A percentile compares a stretch with the other conserved stretches of the same genome.
Evolutionary conservation across 139 green algal species (phyloP).

Genomic region (Asterochloris sp.): DNA sequence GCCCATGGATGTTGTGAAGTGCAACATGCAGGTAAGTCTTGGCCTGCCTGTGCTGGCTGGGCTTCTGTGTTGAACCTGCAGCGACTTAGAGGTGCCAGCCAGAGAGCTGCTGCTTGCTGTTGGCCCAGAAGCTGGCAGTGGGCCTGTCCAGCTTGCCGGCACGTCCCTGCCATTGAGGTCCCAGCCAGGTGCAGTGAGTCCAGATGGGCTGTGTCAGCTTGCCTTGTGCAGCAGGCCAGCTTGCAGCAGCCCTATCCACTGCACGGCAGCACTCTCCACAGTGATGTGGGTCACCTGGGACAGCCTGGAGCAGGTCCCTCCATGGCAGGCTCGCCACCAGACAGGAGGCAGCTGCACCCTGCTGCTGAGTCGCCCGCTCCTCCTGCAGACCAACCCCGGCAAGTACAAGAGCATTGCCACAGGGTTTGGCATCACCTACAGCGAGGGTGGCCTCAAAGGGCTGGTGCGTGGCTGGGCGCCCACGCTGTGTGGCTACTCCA

Average conservation of each 20-base stretch:
- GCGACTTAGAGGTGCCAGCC: no score
- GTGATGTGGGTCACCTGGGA: background rate
- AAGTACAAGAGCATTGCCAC: slow-evolving; percentile 68
- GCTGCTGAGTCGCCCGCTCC: no score
- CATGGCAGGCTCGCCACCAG: background rate
- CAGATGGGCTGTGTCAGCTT: background rate
- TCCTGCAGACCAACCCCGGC: slow-evolving; percentile 46
- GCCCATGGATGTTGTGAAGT: slow-evolving; percentile 93
- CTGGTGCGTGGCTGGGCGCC: slow-evolving; percentile 82
- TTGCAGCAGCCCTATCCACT: no score
- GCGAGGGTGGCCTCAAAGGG: slow-evolving; percentile 58
- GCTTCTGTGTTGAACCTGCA: no score
- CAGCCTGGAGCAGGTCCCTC: background rate
- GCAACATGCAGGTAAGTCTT: slow-evolving; percentile 68
- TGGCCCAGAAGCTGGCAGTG: no score
- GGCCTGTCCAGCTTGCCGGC: no score
- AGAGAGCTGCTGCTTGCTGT: no score
- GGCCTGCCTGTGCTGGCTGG: no score
- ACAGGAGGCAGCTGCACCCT: slow-evolving; percentile 19
- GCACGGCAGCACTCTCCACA: no score
- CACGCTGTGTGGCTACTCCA: slow-evolving; percentile 81
- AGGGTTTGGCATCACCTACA: slow-evolving; percentile 65
- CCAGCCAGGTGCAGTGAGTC: background rate
- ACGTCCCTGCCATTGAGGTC: no score
- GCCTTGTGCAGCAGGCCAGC: no score